phyloP scores from a whole-genome alignment of 2,329 filamentous ascomycete species.

The Byssoonygena ceratinophila region DNA sequence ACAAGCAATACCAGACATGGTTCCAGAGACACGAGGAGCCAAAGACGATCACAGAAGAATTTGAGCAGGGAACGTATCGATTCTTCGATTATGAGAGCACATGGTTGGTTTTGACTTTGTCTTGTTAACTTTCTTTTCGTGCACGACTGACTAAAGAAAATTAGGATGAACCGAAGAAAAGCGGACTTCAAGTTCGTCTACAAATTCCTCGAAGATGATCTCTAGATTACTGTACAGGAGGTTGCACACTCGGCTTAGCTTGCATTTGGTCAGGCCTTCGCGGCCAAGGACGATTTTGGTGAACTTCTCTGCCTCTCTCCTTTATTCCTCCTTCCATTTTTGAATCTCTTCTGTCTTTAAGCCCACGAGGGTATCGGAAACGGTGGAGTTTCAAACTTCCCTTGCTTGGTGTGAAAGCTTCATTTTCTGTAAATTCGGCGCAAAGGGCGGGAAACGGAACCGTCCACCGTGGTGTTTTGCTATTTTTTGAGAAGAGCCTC shows the following conservation, averaged over 20 bases:
- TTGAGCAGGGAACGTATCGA: constrained; percentile 94
- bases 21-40: constrained; percentile 97
- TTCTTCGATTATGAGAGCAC: constrained; percentile 99
- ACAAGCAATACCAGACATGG: constrained; percentile 99
- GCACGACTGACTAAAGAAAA: constrained; percentile 16
- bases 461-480: not conserved
- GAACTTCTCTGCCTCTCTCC: not conserved
- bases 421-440: constrained; percentile 4
- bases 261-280: not conserved
- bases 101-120: constrained; percentile 55
- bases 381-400: constrained; percentile 5
- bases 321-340: not conserved
- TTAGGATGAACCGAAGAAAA: constrained; percentile 96
- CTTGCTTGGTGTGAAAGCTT: constrained; percentile 2
- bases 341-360: not conserved
- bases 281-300: not conserved
- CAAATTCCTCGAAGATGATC: constrained; percentile 92
- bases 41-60: constrained; percentile 97
- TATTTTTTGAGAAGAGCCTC: not conserved
- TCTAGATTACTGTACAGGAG: constrained; percentile 36
- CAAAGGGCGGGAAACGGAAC: constrained; percentile 3
- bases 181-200: constrained; percentile 98
- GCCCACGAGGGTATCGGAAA: not conserved
- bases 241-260: not conserved
- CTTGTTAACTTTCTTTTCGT: constrained; percentile 11